Conservation (phyloP, 1,284 basidiomycete genomes). For the Puccinia hordei region DNA sequence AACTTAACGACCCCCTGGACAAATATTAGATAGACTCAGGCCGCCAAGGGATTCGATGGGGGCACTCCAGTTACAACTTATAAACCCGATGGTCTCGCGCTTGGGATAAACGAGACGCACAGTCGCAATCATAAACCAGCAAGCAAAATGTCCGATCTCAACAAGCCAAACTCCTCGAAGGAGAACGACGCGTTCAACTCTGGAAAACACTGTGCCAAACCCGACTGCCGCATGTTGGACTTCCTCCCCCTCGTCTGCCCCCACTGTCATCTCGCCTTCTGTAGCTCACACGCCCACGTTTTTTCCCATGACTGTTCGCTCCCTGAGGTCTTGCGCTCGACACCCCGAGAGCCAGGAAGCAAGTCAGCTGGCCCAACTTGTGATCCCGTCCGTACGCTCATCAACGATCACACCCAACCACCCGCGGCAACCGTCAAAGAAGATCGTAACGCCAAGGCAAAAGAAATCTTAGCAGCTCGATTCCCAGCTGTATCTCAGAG, state of each 20-base stretch:
- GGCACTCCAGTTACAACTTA: neutral
- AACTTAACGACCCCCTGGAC: too few species aligned
- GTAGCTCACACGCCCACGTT: conserved; percentile 27
- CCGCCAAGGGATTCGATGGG: neutral
- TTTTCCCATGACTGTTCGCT: conserved; percentile 39
- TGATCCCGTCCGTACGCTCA: conserved; percentile 25
- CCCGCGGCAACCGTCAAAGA: neutral
- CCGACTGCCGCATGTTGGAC: conserved; percentile 35
- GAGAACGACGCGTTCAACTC: conserved; percentile 25
- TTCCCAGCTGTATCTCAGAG: conserved; percentile 14
- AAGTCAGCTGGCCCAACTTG: neutral
- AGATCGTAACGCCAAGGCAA: conserved; percentile 34
- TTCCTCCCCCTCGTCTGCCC: conserved; percentile 45
- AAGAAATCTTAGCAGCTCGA: conserved; percentile 34
- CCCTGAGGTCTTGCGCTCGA: neutral
- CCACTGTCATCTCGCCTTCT: conserved; percentile 33
- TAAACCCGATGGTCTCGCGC: conserved; percentile 2
- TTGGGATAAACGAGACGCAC: neutral
- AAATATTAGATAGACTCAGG: too few species aligned
- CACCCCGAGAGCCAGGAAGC: neutral
- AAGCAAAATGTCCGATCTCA: conserved; percentile 8
- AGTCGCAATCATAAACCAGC: neutral
- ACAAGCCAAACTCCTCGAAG: neutral
- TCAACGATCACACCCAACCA: conserved; percentile 9
- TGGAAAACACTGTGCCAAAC: conserved; percentile 38